Evolutionary conservation across 176 grass and related monocot species (phyloP).

Genomic region (Oryza longistaminata): DNA sequence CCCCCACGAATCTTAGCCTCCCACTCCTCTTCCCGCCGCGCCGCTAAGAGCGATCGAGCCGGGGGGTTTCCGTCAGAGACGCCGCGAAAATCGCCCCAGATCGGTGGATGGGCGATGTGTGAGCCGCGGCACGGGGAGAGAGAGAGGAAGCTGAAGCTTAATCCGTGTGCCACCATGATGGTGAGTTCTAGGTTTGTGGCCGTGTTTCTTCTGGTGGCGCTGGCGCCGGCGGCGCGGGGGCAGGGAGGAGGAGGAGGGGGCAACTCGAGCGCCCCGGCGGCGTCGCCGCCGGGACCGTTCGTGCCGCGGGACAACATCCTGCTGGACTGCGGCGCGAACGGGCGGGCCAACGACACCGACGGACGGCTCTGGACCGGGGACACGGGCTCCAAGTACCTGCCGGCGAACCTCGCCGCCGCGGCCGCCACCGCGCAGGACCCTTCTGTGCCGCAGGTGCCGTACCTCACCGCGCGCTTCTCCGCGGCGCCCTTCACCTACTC

Average conservation of each 20-base stretch:
- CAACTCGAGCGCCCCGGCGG: constrained; percentile 13
- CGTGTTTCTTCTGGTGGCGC: constrained; percentile 16
- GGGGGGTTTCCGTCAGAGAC: too few relatives aligned
- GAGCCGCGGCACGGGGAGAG: neutral
- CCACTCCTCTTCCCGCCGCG: neutral
- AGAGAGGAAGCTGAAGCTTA: neutral
- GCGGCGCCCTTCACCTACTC: constrained; percentile 74
- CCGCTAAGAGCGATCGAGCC: neutral
- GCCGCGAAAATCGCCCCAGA: constrained; percentile 9
- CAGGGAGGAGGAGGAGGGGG: constrained; percentile 24
- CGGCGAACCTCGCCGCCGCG: constrained; percentile 32
- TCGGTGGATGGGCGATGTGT: constrained; percentile 53
- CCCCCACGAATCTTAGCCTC: neutral
- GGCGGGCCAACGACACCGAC: constrained; percentile 51
- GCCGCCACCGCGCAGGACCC: constrained; percentile 45
- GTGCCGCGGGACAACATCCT: constrained; percentile 72
- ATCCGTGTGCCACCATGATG: constrained; percentile 3
- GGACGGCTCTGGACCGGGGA: constrained; percentile 59
- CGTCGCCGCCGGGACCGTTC: constrained; percentile 32
- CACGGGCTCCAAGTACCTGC: constrained; percentile 62
- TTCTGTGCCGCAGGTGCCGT: constrained; percentile 65
- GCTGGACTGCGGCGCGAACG: constrained; percentile 71
- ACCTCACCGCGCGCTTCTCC: constrained; percentile 74
- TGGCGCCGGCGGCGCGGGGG: constrained; percentile 19
- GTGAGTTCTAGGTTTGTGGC: neutral